These are phyloP conservation scores for Fusarium buxicola DNA, from an alignment of 2,329 filamentous ascomycete species.

Conservation along the genomic window DNA sequence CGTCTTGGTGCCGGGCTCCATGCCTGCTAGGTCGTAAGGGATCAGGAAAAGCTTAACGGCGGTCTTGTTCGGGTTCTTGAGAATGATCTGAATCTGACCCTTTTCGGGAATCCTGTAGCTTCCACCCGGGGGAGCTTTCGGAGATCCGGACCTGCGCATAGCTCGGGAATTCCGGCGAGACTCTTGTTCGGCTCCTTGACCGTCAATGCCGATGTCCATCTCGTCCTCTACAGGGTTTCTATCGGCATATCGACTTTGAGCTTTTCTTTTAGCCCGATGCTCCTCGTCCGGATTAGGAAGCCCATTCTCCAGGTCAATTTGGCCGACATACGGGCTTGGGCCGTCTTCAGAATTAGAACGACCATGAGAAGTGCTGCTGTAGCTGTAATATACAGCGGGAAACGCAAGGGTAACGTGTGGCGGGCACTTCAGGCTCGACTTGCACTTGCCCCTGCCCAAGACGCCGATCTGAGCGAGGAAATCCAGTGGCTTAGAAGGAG, in stretches of 20 bases:
- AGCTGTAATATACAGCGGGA: constrained; percentile 96
- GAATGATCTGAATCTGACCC: constrained; percentile 94
- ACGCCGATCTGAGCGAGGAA: constrained; percentile 97
- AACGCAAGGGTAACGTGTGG: constrained; percentile 92
- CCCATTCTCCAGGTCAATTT: constrained; percentile 89
- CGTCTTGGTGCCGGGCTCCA: constrained; percentile 94
- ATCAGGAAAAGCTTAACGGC: constrained; percentile 96
- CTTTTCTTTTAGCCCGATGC: constrained; percentile 60
- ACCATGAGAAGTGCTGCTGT: constrained; percentile 74
- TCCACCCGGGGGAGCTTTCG: constrained; percentile 79
- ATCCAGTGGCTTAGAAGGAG: constrained; percentile 89
- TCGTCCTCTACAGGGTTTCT: constrained; percentile 47
- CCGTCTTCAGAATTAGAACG: constrained; percentile 79
- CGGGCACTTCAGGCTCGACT: constrained; percentile 84
- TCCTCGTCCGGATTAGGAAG: constrained; percentile 67
- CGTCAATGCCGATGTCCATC: constrained; percentile 35
- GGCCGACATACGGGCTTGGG: constrained; percentile 94
- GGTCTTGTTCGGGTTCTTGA: constrained; percentile 98
- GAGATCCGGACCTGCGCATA: constrained; percentile 66
- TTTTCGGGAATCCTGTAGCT: constrained; percentile 94
- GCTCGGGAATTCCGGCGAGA: constrained; percentile 51
- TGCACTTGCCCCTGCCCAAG: constrained; percentile 88
- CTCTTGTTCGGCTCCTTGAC: constrained; percentile 27
- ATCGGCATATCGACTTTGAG: constrained; percentile 58
- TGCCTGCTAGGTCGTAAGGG: constrained; percentile 90